phyloP scores from a whole-genome alignment of 148 eudicot genomes.

The Cornus florida region DNA sequence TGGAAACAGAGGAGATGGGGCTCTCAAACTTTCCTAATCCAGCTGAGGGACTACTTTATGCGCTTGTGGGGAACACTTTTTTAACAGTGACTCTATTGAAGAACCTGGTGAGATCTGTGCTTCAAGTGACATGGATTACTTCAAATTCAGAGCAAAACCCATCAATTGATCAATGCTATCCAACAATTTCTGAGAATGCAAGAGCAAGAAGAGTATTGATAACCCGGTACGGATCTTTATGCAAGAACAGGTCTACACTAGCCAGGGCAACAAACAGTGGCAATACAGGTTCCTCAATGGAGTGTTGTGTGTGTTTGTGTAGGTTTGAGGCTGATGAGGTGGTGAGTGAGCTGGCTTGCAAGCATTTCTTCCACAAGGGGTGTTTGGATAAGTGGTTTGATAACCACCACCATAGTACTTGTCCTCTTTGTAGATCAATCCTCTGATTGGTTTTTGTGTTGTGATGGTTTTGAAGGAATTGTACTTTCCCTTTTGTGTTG shows the following conservation, averaged over 20 bases:
- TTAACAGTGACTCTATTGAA: slow-evolving; percentile 46
- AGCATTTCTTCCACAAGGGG: slow-evolving; percentile 74
- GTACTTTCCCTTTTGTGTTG: no score
- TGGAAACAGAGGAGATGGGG: slow-evolving; percentile 33
- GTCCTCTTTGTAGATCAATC: slow-evolving; percentile 81
- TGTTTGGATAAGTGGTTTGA: slow-evolving; percentile 80
- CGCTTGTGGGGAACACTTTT: slow-evolving; percentile 63
- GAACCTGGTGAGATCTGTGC: slow-evolving; percentile 42
- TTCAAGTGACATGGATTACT: slow-evolving; percentile 33
- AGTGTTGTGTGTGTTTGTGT: slow-evolving; percentile 65
- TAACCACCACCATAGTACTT: slow-evolving; percentile 57
- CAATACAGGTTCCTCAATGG: slow-evolving; percentile 3
- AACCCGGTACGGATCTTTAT: slow-evolving; percentile 31
- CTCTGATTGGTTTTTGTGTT: neutral
- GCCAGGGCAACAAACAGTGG: neutral
- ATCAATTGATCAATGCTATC: neutral
- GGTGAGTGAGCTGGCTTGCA: slow-evolving; percentile 69
- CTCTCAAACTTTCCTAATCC: slow-evolving; percentile 56
- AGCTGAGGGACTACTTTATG: slow-evolving; percentile 54
- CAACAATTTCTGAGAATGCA: neutral
- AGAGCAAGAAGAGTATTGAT: slow-evolving; percentile 23
- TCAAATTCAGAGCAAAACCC: slow-evolving; percentile 29
- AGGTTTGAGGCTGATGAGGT: slow-evolving; percentile 60
- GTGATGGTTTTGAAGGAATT: neutral
- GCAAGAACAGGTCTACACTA: neutral